phyloP scores from a whole-genome alignment of 768 basidiomycete genomes.

The Kwoniella shandongensis region DNA sequence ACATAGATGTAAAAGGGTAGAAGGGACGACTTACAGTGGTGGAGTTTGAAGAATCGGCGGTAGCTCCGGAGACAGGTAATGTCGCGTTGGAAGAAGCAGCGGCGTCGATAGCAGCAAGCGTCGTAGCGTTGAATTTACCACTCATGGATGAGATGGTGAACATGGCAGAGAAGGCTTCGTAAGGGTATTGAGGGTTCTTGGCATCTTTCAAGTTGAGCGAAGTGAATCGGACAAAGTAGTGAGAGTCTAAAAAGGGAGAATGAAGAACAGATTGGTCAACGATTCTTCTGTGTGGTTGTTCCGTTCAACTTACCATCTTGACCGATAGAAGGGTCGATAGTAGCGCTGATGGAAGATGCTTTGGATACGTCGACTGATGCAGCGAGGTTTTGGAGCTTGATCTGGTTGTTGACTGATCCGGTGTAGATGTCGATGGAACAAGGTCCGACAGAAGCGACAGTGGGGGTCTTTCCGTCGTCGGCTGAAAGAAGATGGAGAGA shows the following conservation, averaged over 20 bases:
- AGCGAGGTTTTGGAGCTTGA: conserved; percentile 50
- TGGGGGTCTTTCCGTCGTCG: conserved; percentile 49
- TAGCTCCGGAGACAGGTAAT: conserved; percentile 6
- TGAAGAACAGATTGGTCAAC: conserved; percentile 5
- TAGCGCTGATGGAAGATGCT: conserved; percentile 35
- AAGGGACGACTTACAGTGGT: too few species aligned
- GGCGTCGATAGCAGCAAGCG: conserved; percentile 64
- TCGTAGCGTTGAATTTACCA: conserved; percentile 63
- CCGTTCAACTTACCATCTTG: conserved; percentile 40
- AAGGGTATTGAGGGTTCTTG: conserved; percentile 60
- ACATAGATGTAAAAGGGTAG: too few species aligned
- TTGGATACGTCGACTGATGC: conserved; percentile 50
- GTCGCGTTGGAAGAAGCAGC: conserved; percentile 9
- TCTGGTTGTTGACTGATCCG: conserved; percentile 45
- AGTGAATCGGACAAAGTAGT: conserved; percentile 71
- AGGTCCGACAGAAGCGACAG: conserved; percentile 40
- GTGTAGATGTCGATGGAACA: conserved; percentile 52
- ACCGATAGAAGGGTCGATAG: conserved; percentile 48
- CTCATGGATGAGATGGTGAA: conserved; percentile 60
- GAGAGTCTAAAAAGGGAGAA: conserved; percentile 31
- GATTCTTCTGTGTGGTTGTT: not conserved
- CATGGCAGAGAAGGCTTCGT: conserved; percentile 75
- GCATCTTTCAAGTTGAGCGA: conserved; percentile 63
- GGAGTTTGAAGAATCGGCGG: not conserved
- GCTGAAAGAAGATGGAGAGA: conserved; percentile 19